These are phyloP conservation scores for Agrocybe praecox DNA, from an alignment of 768 basidiomycete genomes.

Conservation along the genomic window DNA sequence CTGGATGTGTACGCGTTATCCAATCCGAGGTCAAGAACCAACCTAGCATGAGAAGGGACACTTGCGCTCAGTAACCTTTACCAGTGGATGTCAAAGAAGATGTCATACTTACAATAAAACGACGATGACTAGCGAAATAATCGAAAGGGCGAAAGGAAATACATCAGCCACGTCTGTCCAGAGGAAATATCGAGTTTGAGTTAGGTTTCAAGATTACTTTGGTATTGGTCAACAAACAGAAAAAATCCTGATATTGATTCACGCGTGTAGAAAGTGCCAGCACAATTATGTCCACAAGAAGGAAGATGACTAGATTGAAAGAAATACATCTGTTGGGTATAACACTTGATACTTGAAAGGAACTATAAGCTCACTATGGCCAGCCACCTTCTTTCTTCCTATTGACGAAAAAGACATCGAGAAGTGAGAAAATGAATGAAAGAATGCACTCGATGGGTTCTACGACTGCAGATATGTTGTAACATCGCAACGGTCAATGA, in stretches of 20 bases:
- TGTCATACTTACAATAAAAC: constrained; percentile 38
- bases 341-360: background rate
- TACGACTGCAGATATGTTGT: too few species aligned
- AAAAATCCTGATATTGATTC: constrained; percentile 61
- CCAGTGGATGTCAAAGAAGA: background rate
- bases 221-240: constrained; percentile 43
- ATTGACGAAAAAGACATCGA: constrained; percentile 9
- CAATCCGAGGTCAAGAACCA: constrained; percentile 42
- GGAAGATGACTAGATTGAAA: constrained; percentile 37
- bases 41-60: constrained; percentile 27
- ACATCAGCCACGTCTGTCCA: constrained; percentile 45
- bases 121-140: constrained; percentile 48
- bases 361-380: constrained; percentile 5
- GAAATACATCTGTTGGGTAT: background rate
- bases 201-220: background rate
- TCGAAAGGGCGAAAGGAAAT: constrained; percentile 62
- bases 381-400: constrained; percentile 15
- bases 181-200: background rate
- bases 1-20: constrained; percentile 45
- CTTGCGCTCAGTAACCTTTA: background rate
- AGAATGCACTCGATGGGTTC: background rate
- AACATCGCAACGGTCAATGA: too few species aligned
- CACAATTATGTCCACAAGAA: constrained; percentile 49
- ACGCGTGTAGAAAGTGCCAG: constrained; percentile 55
- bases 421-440: constrained; percentile 1